These are phyloP conservation scores for Phoma sp. DNA, from an alignment of 2,329 filamentous ascomycete genomes.

Conservation along the genomic window DNA sequence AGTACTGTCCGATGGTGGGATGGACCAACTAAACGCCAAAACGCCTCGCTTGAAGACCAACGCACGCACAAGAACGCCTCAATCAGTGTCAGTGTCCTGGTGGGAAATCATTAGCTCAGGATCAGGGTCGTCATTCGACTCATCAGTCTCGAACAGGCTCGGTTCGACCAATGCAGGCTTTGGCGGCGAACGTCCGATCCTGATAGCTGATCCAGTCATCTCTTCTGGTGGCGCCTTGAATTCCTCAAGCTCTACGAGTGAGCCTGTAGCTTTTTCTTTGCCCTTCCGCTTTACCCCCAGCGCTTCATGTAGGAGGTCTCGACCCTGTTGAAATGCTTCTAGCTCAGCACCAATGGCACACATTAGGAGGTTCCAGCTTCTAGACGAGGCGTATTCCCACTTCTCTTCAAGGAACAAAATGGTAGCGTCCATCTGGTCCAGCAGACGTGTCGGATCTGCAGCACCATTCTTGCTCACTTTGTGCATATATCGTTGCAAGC, in stretches of 20 bases:
- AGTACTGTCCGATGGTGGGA: not conserved
- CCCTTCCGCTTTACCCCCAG: constrained; percentile 39
- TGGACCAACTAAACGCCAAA: not conserved
- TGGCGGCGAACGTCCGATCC: constrained; percentile 35
- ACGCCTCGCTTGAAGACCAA: constrained; percentile 2
- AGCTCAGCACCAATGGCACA: constrained; percentile 77
- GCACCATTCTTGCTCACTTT: constrained; percentile 24
- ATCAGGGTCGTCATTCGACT: constrained; percentile 55
- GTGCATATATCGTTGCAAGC: constrained; percentile 63
- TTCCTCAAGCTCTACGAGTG: constrained; percentile 28
- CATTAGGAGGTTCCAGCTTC: constrained; percentile 76
- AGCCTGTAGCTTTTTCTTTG: constrained; percentile 34
- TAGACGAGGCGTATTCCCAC: constrained; percentile 62
- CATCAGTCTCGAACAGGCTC: constrained; percentile 49
- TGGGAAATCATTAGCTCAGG: constrained; percentile 58
- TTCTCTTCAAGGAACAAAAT: constrained; percentile 63
- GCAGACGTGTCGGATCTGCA: constrained; percentile 25
- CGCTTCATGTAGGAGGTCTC: constrained; percentile 59
- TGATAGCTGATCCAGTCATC: constrained; percentile 40
- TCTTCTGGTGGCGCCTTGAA: constrained; percentile 31
- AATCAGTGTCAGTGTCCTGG: constrained; percentile 51
- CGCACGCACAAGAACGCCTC: not conserved
- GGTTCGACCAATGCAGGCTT: constrained; percentile 40
- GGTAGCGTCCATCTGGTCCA: constrained; percentile 61
- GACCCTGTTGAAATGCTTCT: constrained; percentile 69